phyloP scores from a whole-genome alignment of 2,329 filamentous ascomycete species.

The Alternaria brassicae region DNA sequence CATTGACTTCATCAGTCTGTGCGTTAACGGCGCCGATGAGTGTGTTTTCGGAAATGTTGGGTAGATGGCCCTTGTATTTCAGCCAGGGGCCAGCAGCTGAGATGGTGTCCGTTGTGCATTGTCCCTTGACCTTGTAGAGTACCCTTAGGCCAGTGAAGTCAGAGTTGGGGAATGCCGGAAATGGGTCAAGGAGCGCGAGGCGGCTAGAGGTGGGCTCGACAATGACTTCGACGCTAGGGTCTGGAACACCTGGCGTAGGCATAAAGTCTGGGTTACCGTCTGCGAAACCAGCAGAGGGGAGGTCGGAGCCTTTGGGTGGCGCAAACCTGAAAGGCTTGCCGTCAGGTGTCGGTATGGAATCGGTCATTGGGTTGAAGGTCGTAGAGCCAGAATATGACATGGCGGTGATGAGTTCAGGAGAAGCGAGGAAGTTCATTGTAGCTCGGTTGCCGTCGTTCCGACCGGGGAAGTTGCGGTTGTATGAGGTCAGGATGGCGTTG shows the following conservation, averaged over 20 bases:
- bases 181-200: conserved; percentile 89
- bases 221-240: conserved; percentile 73
- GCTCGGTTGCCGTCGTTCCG: conserved; percentile 95
- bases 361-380: conserved; percentile 95
- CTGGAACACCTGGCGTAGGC: conserved; percentile 74
- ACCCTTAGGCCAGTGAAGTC: conserved; percentile 83
- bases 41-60: conserved; percentile 97
- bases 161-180: conserved; percentile 77
- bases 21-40: conserved; percentile 94
- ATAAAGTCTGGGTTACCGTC: conserved; percentile 76
- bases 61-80: conserved; percentile 98
- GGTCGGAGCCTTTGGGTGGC: conserved; percentile 68
- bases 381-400: conserved; percentile 93
- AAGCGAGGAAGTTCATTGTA: conserved; percentile 99
- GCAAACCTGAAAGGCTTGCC: conserved; percentile 86
- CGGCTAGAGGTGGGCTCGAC: conserved; percentile 89
- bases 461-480: conserved; percentile 97
- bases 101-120: conserved; percentile 99
- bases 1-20: conserved; percentile 90
- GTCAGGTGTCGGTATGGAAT: conserved; percentile 78
- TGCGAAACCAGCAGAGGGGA: conserved; percentile 78
- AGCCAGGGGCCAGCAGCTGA: conserved; percentile 96
- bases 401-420: conserved; percentile 94
- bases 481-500: conserved; percentile 95
- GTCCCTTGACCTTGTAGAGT: conserved; percentile 94